Evolutionary conservation across 2,329 filamentous ascomycete genomes (phyloP).

Genomic region (Paraphaeosphaeria sporulosa): DNA sequence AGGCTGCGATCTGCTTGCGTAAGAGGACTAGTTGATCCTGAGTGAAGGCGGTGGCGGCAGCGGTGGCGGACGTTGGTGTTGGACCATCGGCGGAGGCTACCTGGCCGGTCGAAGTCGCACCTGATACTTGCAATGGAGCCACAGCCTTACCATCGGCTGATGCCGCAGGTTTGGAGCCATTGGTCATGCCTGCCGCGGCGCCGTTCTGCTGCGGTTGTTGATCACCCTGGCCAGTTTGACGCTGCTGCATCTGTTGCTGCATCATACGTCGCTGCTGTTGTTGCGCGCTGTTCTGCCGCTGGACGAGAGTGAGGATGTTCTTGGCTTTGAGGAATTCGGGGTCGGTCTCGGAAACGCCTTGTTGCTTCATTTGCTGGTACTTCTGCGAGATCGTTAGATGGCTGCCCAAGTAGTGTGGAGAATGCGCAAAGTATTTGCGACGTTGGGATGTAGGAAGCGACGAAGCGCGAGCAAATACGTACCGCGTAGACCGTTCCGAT

Average conservation of each 20-base stretch:
- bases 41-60: slow-evolving; percentile 32
- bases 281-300: slow-evolving; percentile 64
- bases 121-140: slow-evolving; percentile 29
- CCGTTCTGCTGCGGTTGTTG: slow-evolving; percentile 61
- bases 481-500: slow-evolving; percentile 77
- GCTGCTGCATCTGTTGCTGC: slow-evolving; percentile 59
- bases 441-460: slow-evolving; percentile 15
- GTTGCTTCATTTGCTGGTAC: slow-evolving; percentile 86
- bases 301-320: slow-evolving; percentile 75
- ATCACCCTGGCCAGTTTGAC: slow-evolving; percentile 62
- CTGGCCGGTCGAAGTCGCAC: slow-evolving; percentile 33
- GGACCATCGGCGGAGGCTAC: slow-evolving; percentile 50
- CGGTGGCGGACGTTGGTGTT: slow-evolving; percentile 42
- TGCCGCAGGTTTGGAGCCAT: slow-evolving; percentile 54
- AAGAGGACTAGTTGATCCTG: slow-evolving; percentile 80
- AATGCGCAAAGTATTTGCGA: slow-evolving; percentile 14
- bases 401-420: background rate
- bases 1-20: slow-evolving; percentile 86
- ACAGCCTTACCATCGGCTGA: slow-evolving; percentile 33
- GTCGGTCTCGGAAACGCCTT: slow-evolving; percentile 80
- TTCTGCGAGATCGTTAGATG: slow-evolving; percentile 67
- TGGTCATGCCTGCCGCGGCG: slow-evolving; percentile 43
- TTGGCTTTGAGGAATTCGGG: slow-evolving; percentile 87
- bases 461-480: slow-evolving; percentile 42
- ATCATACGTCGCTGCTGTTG: slow-evolving; percentile 36